Percentiles rank a stretch among this genome's conserved stretches.
phyloP scores from a whole-genome alignment of 768 basidiomycete species.

The Sutorius australiensis region DNA sequence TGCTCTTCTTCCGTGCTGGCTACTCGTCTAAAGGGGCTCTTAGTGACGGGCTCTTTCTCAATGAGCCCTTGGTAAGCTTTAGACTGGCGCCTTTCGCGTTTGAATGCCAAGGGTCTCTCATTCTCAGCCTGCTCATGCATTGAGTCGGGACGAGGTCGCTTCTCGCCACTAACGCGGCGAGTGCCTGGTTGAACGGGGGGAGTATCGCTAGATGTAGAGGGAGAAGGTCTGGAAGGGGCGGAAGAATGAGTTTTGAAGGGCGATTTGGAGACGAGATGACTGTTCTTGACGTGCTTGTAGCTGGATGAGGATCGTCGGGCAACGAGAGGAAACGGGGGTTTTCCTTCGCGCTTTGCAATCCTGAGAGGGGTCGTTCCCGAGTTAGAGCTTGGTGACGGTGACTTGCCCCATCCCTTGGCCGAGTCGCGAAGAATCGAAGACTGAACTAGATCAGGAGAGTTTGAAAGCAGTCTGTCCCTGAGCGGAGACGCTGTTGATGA shows the following conservation, averaged over 20 bases:
- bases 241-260: constrained; percentile 73
- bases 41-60: constrained; percentile 74
- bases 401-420: constrained; percentile 58
- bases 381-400: constrained; percentile 32
- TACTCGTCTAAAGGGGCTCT: constrained; percentile 67
- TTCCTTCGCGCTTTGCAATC: constrained; percentile 66
- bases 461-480: constrained; percentile 58
- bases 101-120: constrained; percentile 65
- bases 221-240: constrained; percentile 36
- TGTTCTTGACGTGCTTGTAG: constrained; percentile 72
- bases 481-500: constrained; percentile 41
- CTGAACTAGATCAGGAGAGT: constrained; percentile 61
- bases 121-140: constrained; percentile 72
- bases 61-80: constrained; percentile 69
- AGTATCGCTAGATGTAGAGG: constrained; percentile 11
- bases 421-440: constrained; percentile 61
- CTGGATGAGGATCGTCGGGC: constrained; percentile 73
- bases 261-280: constrained; percentile 80
- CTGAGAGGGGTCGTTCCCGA: constrained; percentile 58
- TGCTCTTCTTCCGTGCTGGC: constrained; percentile 27
- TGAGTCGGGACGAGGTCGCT: constrained; percentile 68
- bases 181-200: constrained; percentile 12
- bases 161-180: constrained; percentile 70
- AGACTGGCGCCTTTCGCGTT: constrained; percentile 72
- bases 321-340: constrained; percentile 44